Percentiles rank a stretch among this genome's conserved stretches.
These are phyloP conservation scores for Zygosaccharomyces rouxii DNA, from an alignment of 805 yeast species.

Conservation along the genomic window DNA sequence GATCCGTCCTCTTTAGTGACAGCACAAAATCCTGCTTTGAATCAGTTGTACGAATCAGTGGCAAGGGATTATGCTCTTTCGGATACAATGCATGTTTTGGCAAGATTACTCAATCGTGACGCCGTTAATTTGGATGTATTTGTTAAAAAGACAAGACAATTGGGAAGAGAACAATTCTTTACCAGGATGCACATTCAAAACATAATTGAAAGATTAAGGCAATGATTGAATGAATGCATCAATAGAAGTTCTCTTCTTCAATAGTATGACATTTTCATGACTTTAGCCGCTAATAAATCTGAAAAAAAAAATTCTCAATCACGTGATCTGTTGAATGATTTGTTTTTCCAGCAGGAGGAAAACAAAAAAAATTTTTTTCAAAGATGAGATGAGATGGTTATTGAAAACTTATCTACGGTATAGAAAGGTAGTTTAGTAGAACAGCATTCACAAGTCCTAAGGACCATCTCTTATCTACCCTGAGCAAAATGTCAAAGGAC, in stretches of 20 bases:
- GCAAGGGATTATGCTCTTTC: conserved; percentile 67
- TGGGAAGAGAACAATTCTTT: conserved; percentile 63
- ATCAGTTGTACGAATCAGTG: conserved; percentile 48
- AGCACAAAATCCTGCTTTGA: conserved; percentile 50
- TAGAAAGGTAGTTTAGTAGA: background rate
- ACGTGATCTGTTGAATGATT: conserved; percentile 1
- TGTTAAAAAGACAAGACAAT: conserved; percentile 42
- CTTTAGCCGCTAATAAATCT: background rate
- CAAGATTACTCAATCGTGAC: conserved; percentile 20
- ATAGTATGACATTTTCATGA: too few species aligned
- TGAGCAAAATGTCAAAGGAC: conserved; percentile 49
- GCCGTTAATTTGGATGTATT: conserved; percentile 25
- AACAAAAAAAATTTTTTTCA: conserved; percentile 9
- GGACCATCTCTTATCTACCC: background rate
- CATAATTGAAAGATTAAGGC: conserved; percentile 17
- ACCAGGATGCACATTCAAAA: conserved; percentile 46
- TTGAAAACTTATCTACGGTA: background rate
- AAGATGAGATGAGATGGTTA: conserved; percentile 15
- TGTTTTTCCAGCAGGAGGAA: conserved; percentile 1
- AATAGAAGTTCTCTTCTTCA: background rate
- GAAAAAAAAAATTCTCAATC: background rate
- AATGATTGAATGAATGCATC: background rate
- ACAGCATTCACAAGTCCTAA: background rate
- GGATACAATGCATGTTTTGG: conserved; percentile 57
- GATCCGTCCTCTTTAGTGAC: conserved; percentile 43